Base-by-base conservation (phyloP, 129 eudicot genomes). In the Artemisia annua region DNA sequence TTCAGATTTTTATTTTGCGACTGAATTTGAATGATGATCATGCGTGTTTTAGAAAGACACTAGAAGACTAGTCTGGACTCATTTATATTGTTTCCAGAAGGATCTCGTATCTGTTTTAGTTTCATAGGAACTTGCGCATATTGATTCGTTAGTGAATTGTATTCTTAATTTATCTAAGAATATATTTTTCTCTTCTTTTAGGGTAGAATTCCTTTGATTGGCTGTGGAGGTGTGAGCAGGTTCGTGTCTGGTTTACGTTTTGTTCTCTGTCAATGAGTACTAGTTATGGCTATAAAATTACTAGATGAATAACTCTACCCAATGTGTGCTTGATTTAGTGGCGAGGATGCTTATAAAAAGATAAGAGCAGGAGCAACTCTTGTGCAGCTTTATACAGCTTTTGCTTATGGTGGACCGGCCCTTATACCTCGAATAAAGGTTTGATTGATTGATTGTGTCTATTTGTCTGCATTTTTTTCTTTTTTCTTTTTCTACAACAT, bases 141-240 rank as follows among this genome's bases (percentile, higher is more conserved):
- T 39, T 57, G 46, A 39, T 71, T 71, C 10, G 1, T 17, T 19
- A 7, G 58, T 43, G 30, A 20, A 43, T 48, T 32, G 19, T 73
- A 53, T 58, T 11, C 9, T 14, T 28, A 30, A 16, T 44, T 14
- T 39, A 24, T 50, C 60, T 83, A 54, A 71, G 9, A 20, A 19
- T n/a, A 5, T 58, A 48, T 66, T 59, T 79, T 48, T 48, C 44
- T 43, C 63, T 18, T 24, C 49, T 43, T 18, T 11, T 84, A 91
- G 97, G 96, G 97, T 67, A 88, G 59, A 75, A 83, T 93, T 78
- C 96, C 96, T 75, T 84, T 93, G 85, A 87, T 93, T 52, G 98
- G 98, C 24, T 87, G 95, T 75, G 98, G 98, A 76, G 98, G 98
- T 26, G 73, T 93, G 72, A 84, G 92, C 90, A 87, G 98, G 98